Conservation (phyloP, 805 yeast genomes). For the Metschnikowia koreensis region DNA sequence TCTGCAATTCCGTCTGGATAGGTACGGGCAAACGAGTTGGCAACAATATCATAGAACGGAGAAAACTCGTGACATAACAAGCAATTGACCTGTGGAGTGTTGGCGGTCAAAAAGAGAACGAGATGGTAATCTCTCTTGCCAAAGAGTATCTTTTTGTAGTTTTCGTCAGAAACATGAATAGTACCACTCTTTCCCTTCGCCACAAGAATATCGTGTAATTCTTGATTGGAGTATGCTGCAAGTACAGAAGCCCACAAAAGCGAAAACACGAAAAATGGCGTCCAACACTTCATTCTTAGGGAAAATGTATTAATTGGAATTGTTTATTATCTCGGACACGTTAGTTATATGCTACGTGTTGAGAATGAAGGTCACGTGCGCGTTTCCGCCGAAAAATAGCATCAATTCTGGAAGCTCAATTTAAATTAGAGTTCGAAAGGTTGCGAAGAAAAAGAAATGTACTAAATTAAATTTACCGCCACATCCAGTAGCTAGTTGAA, state of each 20-base stretch:
- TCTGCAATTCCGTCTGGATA: conserved; percentile 46
- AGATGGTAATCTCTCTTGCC: conserved; percentile 71
- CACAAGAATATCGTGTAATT: conserved; percentile 13
- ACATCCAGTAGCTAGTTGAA: too few species aligned
- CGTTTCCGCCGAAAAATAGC: not conserved
- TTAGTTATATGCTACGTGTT: conserved; percentile 1
- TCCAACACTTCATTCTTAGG: conserved; percentile 11
- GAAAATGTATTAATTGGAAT: not conserved
- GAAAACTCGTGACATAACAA: conserved; percentile 65
- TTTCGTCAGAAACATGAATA: conserved; percentile 52
- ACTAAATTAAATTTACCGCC: too few species aligned
- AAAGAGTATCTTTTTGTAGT: conserved; percentile 52
- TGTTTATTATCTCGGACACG: conserved; percentile 2
- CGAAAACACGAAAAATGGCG: conserved; percentile 12
- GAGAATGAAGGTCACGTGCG: conserved; percentile 8
- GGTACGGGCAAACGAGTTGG: conserved; percentile 53
- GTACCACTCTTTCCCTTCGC: conserved; percentile 13
- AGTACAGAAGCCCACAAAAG: conserved; percentile 13
- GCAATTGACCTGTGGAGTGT: conserved; percentile 73
- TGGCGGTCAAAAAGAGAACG: conserved; percentile 70
- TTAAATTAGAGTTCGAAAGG: not conserved
- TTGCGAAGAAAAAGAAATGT: too few species aligned
- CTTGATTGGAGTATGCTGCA: conserved; percentile 18
- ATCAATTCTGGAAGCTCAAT: not conserved
- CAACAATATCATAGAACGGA: conserved; percentile 63